Evolutionary conservation across 148 eudicot species (phyloP).

Genomic region (Rhododendron simsii): DNA sequence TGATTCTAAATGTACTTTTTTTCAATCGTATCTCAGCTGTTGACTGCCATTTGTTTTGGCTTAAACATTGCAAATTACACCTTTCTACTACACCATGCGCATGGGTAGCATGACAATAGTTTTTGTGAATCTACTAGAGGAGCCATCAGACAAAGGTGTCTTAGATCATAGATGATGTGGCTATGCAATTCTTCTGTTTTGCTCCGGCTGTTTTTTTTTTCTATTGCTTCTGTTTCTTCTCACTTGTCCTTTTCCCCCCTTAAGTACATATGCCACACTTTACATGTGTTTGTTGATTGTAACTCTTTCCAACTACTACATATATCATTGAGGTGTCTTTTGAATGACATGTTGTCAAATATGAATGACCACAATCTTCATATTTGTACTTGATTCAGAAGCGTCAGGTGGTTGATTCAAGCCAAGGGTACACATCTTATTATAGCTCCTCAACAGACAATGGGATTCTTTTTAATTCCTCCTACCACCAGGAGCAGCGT

Average conservation of each 20-base stretch:
- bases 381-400: constrained; percentile 20
- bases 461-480: constrained; percentile 40
- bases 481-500: constrained; percentile 48
- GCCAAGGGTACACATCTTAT: constrained; percentile 56
- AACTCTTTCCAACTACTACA: background rate
- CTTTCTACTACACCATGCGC: background rate
- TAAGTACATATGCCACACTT: background rate
- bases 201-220: background rate
- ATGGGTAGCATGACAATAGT: background rate
- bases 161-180: background rate
- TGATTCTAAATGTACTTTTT: background rate
- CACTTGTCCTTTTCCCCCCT: background rate
- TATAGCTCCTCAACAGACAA: constrained; percentile 41
- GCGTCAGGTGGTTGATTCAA: constrained; percentile 40
- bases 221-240: background rate
- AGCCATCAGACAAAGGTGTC: background rate
- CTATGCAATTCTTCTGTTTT: background rate
- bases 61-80: background rate
- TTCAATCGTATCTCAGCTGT: background rate
- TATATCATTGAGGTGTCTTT: background rate
- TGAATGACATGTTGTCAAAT: background rate
- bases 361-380: background rate
- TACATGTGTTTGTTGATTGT: background rate
- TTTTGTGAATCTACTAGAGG: background rate
- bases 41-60: background rate